phyloP scores from a whole-genome alignment of 441 rosid genomes.

The Adansonia madagascariensis region DNA sequence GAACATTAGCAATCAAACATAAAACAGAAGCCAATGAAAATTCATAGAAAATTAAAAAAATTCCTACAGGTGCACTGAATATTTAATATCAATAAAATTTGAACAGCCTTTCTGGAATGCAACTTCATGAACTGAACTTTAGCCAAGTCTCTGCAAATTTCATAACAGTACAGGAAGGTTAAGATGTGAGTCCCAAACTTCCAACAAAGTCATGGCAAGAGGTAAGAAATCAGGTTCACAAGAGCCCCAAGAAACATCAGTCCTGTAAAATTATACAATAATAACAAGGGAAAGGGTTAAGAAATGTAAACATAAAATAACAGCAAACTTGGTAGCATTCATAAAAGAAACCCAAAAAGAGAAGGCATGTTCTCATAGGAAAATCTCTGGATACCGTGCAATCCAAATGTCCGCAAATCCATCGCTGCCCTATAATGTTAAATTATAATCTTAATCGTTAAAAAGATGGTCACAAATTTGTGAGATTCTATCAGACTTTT shows the following conservation, averaged over 20 bases:
- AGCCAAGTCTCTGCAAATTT: slow-evolving; percentile 87
- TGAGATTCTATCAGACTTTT: background rate
- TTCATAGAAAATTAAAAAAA: slow-evolving; percentile 30
- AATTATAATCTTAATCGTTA: background rate
- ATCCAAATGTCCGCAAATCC: slow-evolving; percentile 22
- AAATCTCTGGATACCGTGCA: slow-evolving; percentile 14
- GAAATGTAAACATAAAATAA: slow-evolving; percentile 39
- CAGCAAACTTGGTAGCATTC: slow-evolving; percentile 26
- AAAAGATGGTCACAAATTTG: background rate
- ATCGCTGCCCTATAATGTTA: slow-evolving; percentile 22
- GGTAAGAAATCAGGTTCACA: slow-evolving; percentile 88
- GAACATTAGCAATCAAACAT: slow-evolving; percentile 43
- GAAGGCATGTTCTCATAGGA: slow-evolving; percentile 8
- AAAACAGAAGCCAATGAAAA: slow-evolving; percentile 35
- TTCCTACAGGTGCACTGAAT: slow-evolving; percentile 50
- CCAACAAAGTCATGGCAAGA: slow-evolving; percentile 94
- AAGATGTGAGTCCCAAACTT: slow-evolving; percentile 99
- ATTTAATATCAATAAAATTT: slow-evolving; percentile 39
- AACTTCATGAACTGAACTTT: slow-evolving; percentile 38
- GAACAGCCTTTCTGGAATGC: slow-evolving; percentile 34
- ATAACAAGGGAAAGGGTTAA: slow-evolving; percentile 59
- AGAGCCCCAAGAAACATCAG: slow-evolving; percentile 90
- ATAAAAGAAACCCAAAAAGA: background rate
- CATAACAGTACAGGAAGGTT: slow-evolving; percentile 98
- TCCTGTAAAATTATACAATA: slow-evolving; percentile 70